phyloP scores from a whole-genome alignment of 495 filamentous ascomycete genomes.

The Neurospora sp. region DNA sequence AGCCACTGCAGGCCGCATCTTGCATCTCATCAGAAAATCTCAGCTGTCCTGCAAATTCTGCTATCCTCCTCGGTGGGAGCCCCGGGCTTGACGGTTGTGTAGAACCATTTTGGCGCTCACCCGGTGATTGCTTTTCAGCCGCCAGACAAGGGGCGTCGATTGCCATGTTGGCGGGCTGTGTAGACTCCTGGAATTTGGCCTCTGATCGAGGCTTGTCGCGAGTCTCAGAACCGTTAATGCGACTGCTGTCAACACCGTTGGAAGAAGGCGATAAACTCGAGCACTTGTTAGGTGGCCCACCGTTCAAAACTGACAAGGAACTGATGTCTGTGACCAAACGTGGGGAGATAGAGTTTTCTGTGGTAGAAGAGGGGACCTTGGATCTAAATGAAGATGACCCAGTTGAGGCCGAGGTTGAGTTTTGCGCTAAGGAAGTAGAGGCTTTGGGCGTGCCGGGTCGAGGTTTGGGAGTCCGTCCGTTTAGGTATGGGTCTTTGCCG shows the following conservation, averaged over 20 bases:
- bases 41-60: background rate
- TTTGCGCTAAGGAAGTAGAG: background rate
- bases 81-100: background rate
- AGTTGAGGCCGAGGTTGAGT: background rate
- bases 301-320: background rate
- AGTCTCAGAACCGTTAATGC: background rate
- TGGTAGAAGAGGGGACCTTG: background rate
- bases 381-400: background rate
- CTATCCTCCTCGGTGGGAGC: background rate
- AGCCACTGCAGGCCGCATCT: background rate
- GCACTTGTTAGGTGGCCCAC: slow-evolving; percentile 11
- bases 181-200: background rate
- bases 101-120: background rate
- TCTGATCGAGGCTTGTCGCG: background rate
- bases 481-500: background rate
- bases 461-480: slow-evolving; percentile 5
- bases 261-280: slow-evolving; percentile 4
- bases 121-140: background rate
- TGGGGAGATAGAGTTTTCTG: background rate
- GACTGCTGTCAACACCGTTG: background rate
- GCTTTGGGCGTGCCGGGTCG: background rate
- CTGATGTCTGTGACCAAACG: background rate
- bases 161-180: background rate
- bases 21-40: background rate
- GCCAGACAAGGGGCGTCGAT: background rate